Percentiles rank a stretch among this genome's conserved stretches.
phyloP scores from a whole-genome alignment of 1,284 basidiomycete genomes.

The Puccinia hordei region DNA sequence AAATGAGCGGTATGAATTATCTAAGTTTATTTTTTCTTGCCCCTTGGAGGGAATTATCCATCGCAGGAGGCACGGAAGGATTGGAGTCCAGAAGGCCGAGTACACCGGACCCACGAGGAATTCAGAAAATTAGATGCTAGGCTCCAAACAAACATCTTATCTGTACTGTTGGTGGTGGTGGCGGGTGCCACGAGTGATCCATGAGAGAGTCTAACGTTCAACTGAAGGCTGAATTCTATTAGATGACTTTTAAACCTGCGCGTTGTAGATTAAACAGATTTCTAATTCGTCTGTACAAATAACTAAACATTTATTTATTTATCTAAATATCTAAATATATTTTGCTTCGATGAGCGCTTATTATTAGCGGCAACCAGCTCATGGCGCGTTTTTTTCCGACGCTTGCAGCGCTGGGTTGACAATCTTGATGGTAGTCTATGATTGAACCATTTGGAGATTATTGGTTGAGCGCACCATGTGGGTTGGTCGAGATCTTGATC shows the following conservation, averaged over 20 bases:
- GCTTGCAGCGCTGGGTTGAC: too few relatives aligned
- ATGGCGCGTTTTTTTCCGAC: too few relatives aligned
- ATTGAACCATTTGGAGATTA: too few relatives aligned
- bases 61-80: not conserved
- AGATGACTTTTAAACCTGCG: not conserved
- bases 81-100: not conserved
- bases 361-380: too few relatives aligned
- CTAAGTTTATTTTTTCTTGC: not conserved
- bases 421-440: too few relatives aligned
- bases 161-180: not conserved
- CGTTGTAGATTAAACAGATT: not conserved
- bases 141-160: not conserved
- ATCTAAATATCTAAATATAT: too few relatives aligned
- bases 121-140: not conserved
- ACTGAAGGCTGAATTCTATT: not conserved
- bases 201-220: not conserved
- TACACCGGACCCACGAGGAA: not conserved
- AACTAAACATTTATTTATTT: too few relatives aligned
- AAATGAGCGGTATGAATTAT: too few relatives aligned
- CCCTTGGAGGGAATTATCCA: not conserved
- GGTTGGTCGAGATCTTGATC: too few relatives aligned
- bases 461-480: too few relatives aligned
- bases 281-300: too few relatives aligned
- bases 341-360: too few relatives aligned
- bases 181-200: not conserved